A percentile compares a stretch with the other conserved stretches of the same genome.
Conservation (phyloP, 306 rosid genomes). For the Cucumis sativus region Cucumber_9930_V3 NC_026661.2:21121501-21122000, state of each 20-base stretch:
- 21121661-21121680: not conserved
- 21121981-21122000: not conserved
- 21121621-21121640: not conserved
- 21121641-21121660: not conserved
- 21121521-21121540: not conserved
- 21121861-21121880: not conserved
- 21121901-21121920: not conserved
- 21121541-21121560: not conserved
- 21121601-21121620: not conserved
- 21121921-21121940: not conserved
- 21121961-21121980: not conserved
- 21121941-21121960: not conserved
- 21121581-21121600: not conserved
- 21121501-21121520: not conserved
- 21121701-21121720: not conserved
- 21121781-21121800: not conserved
- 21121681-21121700: not conserved
- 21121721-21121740: not conserved
- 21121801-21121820: not conserved
- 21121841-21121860: not conserved
- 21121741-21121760: not conserved
- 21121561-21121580: not conserved
- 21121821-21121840: not conserved
- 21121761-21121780: not conserved
- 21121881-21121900: not conserved